Evolutionary conservation across 495 filamentous ascomycete species (phyloP).

Genomic region (Tuber microsphaerosporum): DNA sequence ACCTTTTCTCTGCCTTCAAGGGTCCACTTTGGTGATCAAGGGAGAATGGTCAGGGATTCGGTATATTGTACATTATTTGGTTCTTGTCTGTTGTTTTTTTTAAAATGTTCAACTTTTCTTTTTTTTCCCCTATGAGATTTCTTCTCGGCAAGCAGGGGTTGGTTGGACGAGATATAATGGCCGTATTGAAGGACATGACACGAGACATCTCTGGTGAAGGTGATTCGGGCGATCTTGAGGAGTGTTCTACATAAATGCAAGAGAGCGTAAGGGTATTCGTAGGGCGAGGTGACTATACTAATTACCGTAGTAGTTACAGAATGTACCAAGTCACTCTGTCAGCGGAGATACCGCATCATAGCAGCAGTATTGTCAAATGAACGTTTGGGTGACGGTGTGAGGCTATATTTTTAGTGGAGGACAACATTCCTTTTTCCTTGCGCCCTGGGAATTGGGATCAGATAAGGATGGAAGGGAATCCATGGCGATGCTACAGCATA

Average conservation of each 20-base stretch:
- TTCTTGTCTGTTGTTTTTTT: background rate
- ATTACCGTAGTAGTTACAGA: background rate
- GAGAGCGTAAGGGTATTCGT: background rate
- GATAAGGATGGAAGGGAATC: background rate
- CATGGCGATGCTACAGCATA: background rate
- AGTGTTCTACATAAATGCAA: background rate
- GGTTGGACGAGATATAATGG: background rate
- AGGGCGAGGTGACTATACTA: background rate
- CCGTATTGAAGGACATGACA: background rate
- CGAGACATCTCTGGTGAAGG: background rate
- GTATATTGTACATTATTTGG: background rate
- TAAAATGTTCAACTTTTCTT: background rate
- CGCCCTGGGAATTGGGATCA: background rate
- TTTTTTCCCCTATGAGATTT: background rate
- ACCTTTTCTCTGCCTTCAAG: background rate
- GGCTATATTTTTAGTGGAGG: background rate
- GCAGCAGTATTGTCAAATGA: background rate
- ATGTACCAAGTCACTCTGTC: background rate
- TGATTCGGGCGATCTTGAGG: conserved; percentile 1
- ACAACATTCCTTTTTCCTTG: background rate
- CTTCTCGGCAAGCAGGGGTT: background rate
- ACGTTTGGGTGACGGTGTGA: background rate
- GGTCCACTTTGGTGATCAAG: background rate
- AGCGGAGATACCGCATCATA: background rate
- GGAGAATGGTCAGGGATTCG: background rate